These are phyloP conservation scores for Isatis tinctoria DNA, from an alignment of 345 rosid genomes.

Conservation along the genomic window DNA sequence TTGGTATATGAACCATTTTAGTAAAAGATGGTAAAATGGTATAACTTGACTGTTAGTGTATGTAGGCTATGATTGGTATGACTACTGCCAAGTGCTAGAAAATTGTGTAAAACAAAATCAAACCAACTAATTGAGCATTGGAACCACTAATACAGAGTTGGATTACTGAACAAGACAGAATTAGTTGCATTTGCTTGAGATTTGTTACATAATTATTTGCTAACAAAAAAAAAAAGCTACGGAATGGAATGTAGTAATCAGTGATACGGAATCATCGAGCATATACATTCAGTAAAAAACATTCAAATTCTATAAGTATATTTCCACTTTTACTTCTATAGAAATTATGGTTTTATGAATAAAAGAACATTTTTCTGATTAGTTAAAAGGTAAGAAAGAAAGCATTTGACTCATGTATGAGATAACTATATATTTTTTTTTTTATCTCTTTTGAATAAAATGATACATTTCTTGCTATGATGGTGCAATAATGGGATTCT, in stretches of 20 bases:
- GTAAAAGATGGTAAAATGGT: too few species aligned
- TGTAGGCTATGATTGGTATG: background rate
- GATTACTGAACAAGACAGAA: background rate
- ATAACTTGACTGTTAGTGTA: too few species aligned
- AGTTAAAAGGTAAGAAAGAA: background rate
- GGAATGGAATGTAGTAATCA: background rate
- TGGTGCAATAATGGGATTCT: conserved; percentile 22
- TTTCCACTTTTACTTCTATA: background rate
- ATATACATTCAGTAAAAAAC: background rate
- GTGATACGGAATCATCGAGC: background rate
- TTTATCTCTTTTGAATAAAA: background rate
- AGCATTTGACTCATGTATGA: background rate
- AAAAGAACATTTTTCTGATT: background rate
- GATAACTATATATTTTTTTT: background rate
- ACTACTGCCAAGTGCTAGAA: too few species aligned
- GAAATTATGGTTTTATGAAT: background rate
- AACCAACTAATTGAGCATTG: too few species aligned
- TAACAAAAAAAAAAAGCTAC: background rate
- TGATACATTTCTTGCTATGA: conserved; percentile 12
- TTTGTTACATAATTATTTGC: background rate
- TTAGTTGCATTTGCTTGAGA: background rate
- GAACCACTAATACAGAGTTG: background rate
- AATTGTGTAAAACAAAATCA: too few species aligned
- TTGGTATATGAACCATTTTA: too few species aligned
- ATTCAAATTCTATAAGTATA: background rate